phyloP scores from a whole-genome alignment of 139 green algal genomes.

The Cymbomonas tetramitiformis region DNA sequence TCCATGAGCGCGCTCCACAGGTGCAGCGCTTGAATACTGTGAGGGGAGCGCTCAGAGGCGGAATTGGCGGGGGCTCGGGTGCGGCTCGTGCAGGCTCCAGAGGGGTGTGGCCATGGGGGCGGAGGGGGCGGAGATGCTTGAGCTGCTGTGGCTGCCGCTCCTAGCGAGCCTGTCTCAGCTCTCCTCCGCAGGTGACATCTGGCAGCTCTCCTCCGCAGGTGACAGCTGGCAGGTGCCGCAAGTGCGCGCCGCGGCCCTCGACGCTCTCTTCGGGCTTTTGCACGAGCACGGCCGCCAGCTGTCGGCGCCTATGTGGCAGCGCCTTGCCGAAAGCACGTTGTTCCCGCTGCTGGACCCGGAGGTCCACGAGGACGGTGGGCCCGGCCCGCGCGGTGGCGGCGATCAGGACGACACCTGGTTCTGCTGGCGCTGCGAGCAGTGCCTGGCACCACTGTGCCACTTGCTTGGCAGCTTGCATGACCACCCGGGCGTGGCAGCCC shows the following conservation, averaged over 20 bases:
- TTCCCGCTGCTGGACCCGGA: constrained; percentile 97
- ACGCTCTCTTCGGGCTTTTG: constrained; percentile 85
- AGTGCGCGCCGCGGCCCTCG: constrained; percentile 46
- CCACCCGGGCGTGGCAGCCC: too few species aligned
- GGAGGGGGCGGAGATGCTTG: too few species aligned
- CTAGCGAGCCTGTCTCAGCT: constrained; percentile 89
- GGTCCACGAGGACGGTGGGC: constrained; percentile 57
- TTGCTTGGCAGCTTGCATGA: too few species aligned
- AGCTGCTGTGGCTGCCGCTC: constrained; percentile 98
- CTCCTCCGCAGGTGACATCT: constrained; percentile 91
- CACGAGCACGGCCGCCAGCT: constrained; percentile 82
- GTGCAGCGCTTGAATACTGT: too few species aligned
- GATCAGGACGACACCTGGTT: constrained; percentile 57
- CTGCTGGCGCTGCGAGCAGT: constrained; percentile 91
- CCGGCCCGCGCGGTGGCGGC: background rate
- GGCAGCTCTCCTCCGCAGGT: constrained; percentile 94
- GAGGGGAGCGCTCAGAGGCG: too few species aligned
- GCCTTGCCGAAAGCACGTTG: constrained; percentile 85
- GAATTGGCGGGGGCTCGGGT: too few species aligned
- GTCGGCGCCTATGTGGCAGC: constrained; percentile 73
- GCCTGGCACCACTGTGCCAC: too few species aligned
- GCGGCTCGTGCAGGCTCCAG: too few species aligned
- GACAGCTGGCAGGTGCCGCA: too few species aligned
- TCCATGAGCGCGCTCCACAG: too few species aligned
- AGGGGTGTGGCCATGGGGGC: too few species aligned